Base-by-base conservation (phyloP, 2,329 filamentous ascomycete genomes). In the Pestalotiopsis sp. region DNA sequence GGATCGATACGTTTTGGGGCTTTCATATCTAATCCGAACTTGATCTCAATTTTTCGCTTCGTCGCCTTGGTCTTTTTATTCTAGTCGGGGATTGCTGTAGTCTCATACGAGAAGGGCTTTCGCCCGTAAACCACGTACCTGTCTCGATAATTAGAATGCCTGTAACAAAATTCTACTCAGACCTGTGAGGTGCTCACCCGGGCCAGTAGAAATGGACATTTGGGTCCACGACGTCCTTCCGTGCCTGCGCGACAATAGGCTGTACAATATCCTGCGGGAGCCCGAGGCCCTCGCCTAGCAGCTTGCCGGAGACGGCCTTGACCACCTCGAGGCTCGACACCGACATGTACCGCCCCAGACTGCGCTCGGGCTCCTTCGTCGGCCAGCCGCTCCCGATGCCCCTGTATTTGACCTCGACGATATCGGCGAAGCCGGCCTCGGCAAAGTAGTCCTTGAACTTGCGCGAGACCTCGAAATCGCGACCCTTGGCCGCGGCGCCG, bases 361-460 rank as follows among this genome's bases (percentile, higher is more conserved):
- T n/a, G 5, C 20, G 30, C 10, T 48, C 63, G 17, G 26, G 56
- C 2, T 56, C 39, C 13, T 22, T n/a, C 4, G 20, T 22, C 1
- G 64, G 48, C 64, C 67, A 68, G 7, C 56, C 26, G 59, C 66
- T 68, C 20, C 67, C 64, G 22, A 35, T 52, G 17, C 63, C 17
- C 44, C 60, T 62, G 30, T 48, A 48, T 10, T 38, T 44, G 9
- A 17, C 24, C 59, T 68, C 67, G 17, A 60, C 48, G 17, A 66
- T 38, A 17, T 68, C 67, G 1, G 66, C 64, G 14, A 68, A 68
- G 3, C 64, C 67, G 3, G 64, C 64, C 44, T 59, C 48, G 57
- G 17, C 22, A 4, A 64, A 35, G 35, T 64, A 68, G 35, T 68
- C 64, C 35, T 59, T 58, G 64, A 66, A 68, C 52, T 66, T 66